Base-by-base conservation (phyloP, 441 rosid genomes). In the Adansonia grandidieri region DNA sequence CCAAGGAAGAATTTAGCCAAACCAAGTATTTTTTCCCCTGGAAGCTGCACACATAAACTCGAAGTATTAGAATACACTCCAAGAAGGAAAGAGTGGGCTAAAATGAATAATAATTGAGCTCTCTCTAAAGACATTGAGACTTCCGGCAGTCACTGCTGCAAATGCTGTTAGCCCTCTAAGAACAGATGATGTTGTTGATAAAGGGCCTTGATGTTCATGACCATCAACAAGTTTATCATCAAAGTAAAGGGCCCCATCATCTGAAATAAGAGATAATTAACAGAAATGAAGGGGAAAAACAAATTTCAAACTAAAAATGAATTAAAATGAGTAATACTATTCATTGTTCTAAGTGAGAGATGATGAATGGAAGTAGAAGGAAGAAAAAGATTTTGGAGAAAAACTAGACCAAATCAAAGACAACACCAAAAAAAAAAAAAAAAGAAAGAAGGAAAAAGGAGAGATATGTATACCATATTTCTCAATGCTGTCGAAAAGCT, bases 1-100 rank as follows among this genome's bases (percentile, higher is more conserved):
- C 93, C 91, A 45, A 94, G 97, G 81, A 96, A 85, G 86, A 90
- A 93, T 84, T 88, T 94, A 42, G 98, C 98, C 87, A 96, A 78
- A 78, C 98, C 98, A 84, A 94, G 83, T 60, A 93, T 83, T 81
- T 86, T 91, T 77, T 90, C 92, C 57, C 89, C 88, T 56, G 93
- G 91, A 77, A 94, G 89, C 99, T 96, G 91, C 87, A 89, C 81
- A 72, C 51, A 28, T 64, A 78, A 82, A 88, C 80, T 22, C 67
- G 50, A 80, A 75, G 71, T 2, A 77, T 81, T 73, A 86, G 40
- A 79, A 74, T 3, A 28, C 48, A n/a, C 45, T 71, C 48, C 64
- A 77, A 24, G 76, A 76, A 76, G 66, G 28, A n/a, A 37, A 64
- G 47, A 40, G 48, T 45, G 60, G 70, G 42, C 50, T 44, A 69